Conservation (phyloP, 257 asterid genomes). For the Pogostemon cablin region DNA sequence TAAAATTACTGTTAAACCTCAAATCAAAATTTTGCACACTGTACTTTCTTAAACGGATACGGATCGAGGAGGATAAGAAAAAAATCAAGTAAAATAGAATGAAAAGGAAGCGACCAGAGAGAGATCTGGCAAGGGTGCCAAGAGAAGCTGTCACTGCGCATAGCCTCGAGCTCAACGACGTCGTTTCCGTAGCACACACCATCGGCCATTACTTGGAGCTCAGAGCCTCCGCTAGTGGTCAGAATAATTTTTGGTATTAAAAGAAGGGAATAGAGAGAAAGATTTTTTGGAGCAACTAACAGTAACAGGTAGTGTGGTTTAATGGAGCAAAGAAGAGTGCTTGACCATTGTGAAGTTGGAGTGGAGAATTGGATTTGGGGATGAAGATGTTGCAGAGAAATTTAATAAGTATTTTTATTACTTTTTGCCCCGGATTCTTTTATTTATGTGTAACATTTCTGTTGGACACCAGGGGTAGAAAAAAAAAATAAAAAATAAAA, state of each 20-base stretch:
- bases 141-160: constrained; percentile 55
- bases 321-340: background rate
- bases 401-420: too few relatives aligned
- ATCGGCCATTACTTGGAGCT: constrained; percentile 36
- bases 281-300: background rate
- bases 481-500: too few relatives aligned
- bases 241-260: constrained; percentile 1
- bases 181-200: constrained; percentile 33
- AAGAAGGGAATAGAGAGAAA: background rate
- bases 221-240: constrained; percentile 1
- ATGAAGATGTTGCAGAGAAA: too few relatives aligned
- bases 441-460: too few relatives aligned
- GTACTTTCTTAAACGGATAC: background rate
- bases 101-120: constrained; percentile 42
- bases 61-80: background rate
- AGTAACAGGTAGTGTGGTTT: background rate
- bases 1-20: background rate
- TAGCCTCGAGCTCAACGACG: constrained; percentile 53
- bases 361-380: too few relatives aligned
- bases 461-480: too few relatives aligned
- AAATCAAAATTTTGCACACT: background rate
- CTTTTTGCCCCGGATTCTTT: too few relatives aligned
- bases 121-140: constrained; percentile 74
- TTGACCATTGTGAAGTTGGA: background rate
- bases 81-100: constrained; percentile 1